Evolutionary conservation across 1,139 yeast genomes (phyloP), one percentile per base, ranked within the genome.

Genomic region (Eremothecium sinecaudum): DNA sequence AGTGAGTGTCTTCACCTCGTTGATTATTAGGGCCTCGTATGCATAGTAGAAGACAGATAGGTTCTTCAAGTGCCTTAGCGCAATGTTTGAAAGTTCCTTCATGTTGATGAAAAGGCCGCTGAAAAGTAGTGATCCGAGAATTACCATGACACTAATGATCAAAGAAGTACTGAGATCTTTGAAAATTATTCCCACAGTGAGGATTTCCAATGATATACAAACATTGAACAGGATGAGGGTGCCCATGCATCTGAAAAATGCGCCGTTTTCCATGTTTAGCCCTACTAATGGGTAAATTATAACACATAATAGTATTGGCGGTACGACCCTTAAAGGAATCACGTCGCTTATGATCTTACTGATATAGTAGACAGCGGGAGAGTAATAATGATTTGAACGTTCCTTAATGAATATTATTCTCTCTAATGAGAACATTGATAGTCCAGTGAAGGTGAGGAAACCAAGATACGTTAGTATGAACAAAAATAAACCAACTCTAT

Each of bases 91-190:
- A 13, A 56, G 51, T 38, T 77, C 80, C 4, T 68, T 60, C 9
- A 83, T 83, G 55, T 90, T 90, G 52, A 90, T 75, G 56, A 90
- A 87, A 38, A 90, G 65, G 0, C 98, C 98, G 2, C 97, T 94
- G 65, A 90, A 90, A 36, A 90, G 63, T 38, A 90, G 64, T 2
- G 95, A 83, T 48, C 87, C 84, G 33, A 90, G 64, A 52, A 87
- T 66, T 4, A 86, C 75, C 47, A 90, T 64, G 5, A 86, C 93
- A 21, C 95, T 94, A 20, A 82, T 64, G 67, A 90, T 75, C 3
- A 93, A 83, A 1, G 97, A 93, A 21, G 92, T 84, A 16, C 94
- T 93, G n/a, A 94, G 79, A 48, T 87, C 96, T 47, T 80, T 76
- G 33, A 87, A 69, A 18, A 86, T 56, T 14, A 90, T 83, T 2